These are phyloP conservation scores for Aspergillus sclerotiicarbonarius DNA, from an alignment of 495 filamentous ascomycete species.

Conservation along the genomic window DNA sequence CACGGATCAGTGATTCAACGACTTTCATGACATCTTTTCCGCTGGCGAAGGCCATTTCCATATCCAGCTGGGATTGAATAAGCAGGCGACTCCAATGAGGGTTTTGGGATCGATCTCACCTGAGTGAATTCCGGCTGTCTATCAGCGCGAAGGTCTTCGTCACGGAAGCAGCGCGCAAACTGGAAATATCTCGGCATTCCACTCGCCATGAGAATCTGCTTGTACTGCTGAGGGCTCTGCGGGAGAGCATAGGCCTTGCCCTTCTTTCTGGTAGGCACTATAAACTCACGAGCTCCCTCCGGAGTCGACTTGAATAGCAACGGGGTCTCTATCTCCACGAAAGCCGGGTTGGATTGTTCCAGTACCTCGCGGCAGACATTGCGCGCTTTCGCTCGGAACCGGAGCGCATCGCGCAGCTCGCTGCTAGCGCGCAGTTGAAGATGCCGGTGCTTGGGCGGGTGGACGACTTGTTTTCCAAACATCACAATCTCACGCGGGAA, in stretches of 20 bases:
- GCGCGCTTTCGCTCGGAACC: conserved; percentile 54
- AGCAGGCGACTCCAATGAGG: conserved; percentile 1
- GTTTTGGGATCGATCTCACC: conserved; percentile 39
- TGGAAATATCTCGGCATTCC: conserved; percentile 83
- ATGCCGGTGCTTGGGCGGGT: conserved; percentile 72
- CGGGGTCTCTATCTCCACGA: conserved; percentile 86
- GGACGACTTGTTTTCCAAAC: conserved; percentile 61
- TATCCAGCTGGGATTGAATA: conserved; percentile 62
- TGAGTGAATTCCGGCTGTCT: conserved; percentile 97
- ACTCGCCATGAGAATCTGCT: conserved; percentile 94
- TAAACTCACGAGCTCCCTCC: conserved; percentile 90
- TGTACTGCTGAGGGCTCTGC: conserved; percentile 97
- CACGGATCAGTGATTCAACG: conserved; percentile 63
- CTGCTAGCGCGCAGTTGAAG: conserved; percentile 76
- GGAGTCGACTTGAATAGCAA: conserved; percentile 96
- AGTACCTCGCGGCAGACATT: conserved; percentile 54
- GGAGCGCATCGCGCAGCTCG: conserved; percentile 59
- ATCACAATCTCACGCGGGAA: conserved; percentile 76
- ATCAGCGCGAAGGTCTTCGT: conserved; percentile 91
- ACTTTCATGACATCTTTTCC: conserved; percentile 69
- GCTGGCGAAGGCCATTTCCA: conserved; percentile 84
- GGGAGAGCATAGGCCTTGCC: conserved; percentile 86
- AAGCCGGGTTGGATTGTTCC: conserved; percentile 41
- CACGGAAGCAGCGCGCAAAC: conserved; percentile 91
- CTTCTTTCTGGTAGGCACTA: conserved; percentile 79